phyloP scores from a whole-genome alignment of 331 rosid species.

The Pyracantha coccinea region DNA sequence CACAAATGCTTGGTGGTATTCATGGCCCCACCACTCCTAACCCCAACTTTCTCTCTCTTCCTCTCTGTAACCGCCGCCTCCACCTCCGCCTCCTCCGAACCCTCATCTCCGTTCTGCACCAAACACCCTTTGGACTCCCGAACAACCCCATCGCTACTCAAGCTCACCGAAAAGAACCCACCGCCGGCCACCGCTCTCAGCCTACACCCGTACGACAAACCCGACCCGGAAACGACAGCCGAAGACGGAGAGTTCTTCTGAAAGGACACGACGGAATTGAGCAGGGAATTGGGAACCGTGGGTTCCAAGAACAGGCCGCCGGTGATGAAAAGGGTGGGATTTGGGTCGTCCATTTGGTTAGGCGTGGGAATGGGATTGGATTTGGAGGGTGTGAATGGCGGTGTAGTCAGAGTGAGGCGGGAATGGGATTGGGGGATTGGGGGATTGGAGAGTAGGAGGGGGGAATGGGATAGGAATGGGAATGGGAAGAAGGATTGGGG shows the following conservation, averaged over 20 bases:
- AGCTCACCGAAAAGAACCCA: slow-evolving; percentile 63
- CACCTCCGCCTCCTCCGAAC: slow-evolving; percentile 23
- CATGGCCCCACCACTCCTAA: slow-evolving; percentile 49
- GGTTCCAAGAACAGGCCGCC: slow-evolving; percentile 83
- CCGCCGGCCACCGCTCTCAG: slow-evolving; percentile 6
- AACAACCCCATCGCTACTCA: slow-evolving; percentile 40
- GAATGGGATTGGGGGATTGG: neutral
- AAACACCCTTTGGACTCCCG: slow-evolving; percentile 40
- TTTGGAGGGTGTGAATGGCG: neutral
- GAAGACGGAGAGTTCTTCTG: slow-evolving; percentile 15
- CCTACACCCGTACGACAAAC: slow-evolving; percentile 19
- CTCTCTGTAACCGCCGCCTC: slow-evolving; percentile 26
- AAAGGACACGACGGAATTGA: slow-evolving; percentile 31
- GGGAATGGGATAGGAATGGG: neutral
- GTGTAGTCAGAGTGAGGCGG: neutral
- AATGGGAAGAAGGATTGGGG: neutral
- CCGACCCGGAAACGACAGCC: slow-evolving; percentile 16
- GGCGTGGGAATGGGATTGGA: neutral
- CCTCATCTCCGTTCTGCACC: slow-evolving; percentile 39
- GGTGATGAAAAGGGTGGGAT: slow-evolving; percentile 14
- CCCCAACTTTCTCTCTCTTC: slow-evolving; percentile 29
- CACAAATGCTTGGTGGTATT: slow-evolving; percentile 89
- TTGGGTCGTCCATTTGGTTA: slow-evolving; percentile 11
- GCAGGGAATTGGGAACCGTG: slow-evolving; percentile 37
- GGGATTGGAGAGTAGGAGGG: slow-evolving; percentile 3